These are phyloP conservation scores for Chalciporus sp. DNA, from an alignment of 1,284 basidiomycete genomes.

Conservation along the genomic window DNA sequence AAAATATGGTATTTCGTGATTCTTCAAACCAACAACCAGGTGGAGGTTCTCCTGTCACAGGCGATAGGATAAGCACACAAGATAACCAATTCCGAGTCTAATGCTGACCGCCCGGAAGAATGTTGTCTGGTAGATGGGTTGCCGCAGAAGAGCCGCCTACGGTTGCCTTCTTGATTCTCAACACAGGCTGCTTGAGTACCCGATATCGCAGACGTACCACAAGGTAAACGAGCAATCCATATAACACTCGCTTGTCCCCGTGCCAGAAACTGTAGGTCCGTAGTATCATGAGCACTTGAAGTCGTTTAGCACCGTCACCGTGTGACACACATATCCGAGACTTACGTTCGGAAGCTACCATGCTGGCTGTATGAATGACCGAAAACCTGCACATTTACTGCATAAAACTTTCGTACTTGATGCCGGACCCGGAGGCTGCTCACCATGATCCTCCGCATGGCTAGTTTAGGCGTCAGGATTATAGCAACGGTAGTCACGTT, in stretches of 20 bases:
- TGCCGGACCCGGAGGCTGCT: no score
- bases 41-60: neutral
- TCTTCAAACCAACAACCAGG: neutral
- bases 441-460: no score
- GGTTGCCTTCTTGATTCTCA: neutral
- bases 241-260: neutral
- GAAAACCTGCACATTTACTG: neutral
- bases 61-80: neutral
- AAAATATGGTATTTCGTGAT: neutral
- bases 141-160: neutral
- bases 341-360: constrained; percentile 4
- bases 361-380: constrained; percentile 6
- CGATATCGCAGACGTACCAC: neutral
- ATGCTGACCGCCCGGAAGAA: neutral
- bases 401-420: no score
- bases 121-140: neutral
- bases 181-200: neutral
- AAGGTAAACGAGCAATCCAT: neutral
- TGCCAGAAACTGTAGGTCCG: neutral
- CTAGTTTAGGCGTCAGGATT: neutral
- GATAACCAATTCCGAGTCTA: neutral
- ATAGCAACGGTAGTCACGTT: no score
- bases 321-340: neutral
- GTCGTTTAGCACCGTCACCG: neutral
- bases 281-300: neutral